These are phyloP conservation scores for Tetracentron sinense DNA, from an alignment of 164 flowering plant genomes.

Conservation along the genomic window DNA sequence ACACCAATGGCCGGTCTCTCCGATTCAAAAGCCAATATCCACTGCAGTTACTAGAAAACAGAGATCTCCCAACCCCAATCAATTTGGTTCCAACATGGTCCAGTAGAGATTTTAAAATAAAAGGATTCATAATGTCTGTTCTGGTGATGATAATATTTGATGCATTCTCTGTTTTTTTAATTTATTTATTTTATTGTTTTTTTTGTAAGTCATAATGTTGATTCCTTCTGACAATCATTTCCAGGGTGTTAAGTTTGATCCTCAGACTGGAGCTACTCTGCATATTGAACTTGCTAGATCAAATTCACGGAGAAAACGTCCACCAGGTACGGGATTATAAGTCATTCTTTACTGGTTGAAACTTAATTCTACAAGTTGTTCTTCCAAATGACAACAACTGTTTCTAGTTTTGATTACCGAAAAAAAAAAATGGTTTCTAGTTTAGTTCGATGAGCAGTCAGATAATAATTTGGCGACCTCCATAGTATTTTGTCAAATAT, in stretches of 20 bases:
- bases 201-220: conserved; percentile 1
- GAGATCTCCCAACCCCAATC: too few relatives aligned
- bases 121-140: too few relatives aligned
- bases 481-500: not conserved
- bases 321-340: conserved; percentile 41
- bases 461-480: not conserved
- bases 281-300: conserved; percentile 88
- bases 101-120: too few relatives aligned
- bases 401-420: not conserved
- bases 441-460: not conserved
- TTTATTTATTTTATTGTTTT: not conserved
- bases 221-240: conserved; percentile 2
- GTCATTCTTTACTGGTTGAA: not conserved
- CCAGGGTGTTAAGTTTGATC: conserved; percentile 85
- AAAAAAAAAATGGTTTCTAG: not conserved
- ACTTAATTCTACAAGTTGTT: not conserved
- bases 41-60: too few relatives aligned
- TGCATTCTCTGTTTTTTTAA: not conserved
- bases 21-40: not conserved
- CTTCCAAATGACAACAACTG: not conserved
- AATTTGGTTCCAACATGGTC: too few relatives aligned
- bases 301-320: conserved; percentile 63
- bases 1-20: too few relatives aligned
- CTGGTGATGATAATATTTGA: too few relatives aligned
- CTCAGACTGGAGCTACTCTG: conserved; percentile 60